A percentile compares a stretch with the other conserved stretches of the same genome.
phyloP scores from a whole-genome alignment of 2,329 filamentous ascomycete genomes.

The Fusarium proliferatum region DNA sequence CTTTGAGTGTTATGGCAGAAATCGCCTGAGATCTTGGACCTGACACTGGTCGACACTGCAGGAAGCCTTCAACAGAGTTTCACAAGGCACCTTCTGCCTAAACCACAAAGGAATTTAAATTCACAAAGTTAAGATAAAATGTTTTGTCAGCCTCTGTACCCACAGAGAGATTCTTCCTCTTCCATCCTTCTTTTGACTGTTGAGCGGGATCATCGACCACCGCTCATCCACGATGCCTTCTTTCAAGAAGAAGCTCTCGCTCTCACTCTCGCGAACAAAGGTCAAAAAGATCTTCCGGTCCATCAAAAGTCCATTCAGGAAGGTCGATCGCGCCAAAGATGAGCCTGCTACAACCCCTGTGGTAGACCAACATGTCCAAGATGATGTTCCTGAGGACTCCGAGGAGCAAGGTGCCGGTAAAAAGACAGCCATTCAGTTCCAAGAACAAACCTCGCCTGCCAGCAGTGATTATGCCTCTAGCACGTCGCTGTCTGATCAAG shows the following conservation, averaged over 20 bases:
- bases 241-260: background rate
- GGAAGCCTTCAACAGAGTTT: background rate
- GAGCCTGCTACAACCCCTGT: background rate
- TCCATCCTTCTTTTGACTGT: background rate
- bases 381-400: background rate
- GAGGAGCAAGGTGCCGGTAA: background rate
- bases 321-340: background rate
- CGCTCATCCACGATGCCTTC: background rate
- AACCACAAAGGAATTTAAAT: background rate
- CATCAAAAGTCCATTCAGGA: background rate
- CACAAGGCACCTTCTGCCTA: background rate
- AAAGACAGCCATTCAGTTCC: background rate
- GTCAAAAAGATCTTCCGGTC: background rate
- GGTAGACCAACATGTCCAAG: background rate
- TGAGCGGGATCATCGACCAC: background rate
- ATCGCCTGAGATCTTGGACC: background rate
- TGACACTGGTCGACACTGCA: background rate
- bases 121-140: background rate
- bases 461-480: background rate
- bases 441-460: background rate
- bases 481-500: background rate
- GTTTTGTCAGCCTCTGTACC: too few relatives aligned
- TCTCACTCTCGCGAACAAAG: background rate
- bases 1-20: background rate
- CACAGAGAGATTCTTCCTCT: background rate